phyloP scores from a whole-genome alignment of 306 rosid species.

The Lathyrus sativus region DNA sequence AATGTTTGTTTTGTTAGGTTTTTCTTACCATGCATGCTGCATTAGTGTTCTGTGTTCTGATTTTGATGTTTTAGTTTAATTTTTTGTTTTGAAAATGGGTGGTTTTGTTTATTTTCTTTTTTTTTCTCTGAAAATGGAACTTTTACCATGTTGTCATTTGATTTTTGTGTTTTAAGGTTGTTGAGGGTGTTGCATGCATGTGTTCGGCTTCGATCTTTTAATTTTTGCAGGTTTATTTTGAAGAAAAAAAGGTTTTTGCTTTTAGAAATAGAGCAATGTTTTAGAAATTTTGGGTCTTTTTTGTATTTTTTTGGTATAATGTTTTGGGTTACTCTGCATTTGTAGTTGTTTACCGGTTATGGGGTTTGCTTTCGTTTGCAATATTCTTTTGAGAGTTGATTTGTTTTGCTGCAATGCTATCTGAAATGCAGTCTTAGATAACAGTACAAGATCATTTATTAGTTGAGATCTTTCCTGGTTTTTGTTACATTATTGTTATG shows the following conservation, averaged over 20 bases:
- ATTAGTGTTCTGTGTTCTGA: constrained; percentile 12
- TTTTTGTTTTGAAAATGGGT: background rate
- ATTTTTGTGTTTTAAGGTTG: background rate
- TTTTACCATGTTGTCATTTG: background rate
- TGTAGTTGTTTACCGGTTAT: background rate
- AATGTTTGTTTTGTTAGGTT: background rate
- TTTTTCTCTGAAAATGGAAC: background rate
- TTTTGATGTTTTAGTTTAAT: background rate
- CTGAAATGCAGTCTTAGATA: background rate
- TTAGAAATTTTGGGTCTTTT: background rate
- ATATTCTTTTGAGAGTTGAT: too few species aligned
- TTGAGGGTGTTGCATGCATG: constrained; percentile 6
- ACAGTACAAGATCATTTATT: background rate
- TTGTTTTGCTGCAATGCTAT: background rate
- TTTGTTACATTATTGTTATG: constrained; percentile 22
- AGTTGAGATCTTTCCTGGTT: background rate
- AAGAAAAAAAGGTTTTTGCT: background rate
- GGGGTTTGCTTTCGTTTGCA: background rate
- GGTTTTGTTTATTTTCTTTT: background rate
- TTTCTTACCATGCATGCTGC: constrained; percentile 13
- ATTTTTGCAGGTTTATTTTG: background rate
- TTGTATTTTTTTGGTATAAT: too few species aligned
- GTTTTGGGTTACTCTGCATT: background rate
- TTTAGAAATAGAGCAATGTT: background rate
- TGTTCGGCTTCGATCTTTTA: background rate